Evolutionary conservation across 225 moss, liverwort and hornwort genomes (phyloP).

Genomic region (Marchantia paleacea): DNA sequence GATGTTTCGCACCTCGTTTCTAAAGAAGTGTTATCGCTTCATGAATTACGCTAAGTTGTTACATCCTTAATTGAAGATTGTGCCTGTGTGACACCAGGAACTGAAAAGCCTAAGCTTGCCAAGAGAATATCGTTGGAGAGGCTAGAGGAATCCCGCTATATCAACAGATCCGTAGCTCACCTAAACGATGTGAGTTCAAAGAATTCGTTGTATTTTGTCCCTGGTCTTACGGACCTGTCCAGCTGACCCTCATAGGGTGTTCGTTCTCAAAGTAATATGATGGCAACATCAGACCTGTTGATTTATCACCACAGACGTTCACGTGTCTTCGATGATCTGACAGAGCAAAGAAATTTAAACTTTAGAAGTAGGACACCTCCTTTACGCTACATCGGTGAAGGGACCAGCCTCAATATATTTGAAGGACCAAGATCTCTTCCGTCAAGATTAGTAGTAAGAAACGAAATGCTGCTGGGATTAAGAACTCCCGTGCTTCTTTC

Average conservation of each 20-base stretch:
- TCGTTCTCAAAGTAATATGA: neutral
- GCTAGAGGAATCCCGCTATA: conserved; percentile 68
- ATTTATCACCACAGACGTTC: neutral
- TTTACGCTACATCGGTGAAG: neutral
- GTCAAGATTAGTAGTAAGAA: too few species aligned
- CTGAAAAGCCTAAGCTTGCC: conserved; percentile 55
- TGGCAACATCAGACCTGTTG: neutral
- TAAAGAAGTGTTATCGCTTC: too few species aligned
- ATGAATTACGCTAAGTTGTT: too few species aligned
- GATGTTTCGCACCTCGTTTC: neutral
- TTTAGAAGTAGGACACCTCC: neutral
- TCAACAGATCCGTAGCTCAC: conserved; percentile 68
- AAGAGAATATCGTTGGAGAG: conserved; percentile 54
- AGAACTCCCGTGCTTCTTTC: too few species aligned
- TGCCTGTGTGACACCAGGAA: conserved; percentile 38
- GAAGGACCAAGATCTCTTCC: too few species aligned
- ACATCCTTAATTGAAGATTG: too few species aligned
- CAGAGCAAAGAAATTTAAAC: neutral
- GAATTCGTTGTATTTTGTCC: neutral
- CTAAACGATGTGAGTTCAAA: conserved; percentile 59
- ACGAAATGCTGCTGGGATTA: too few species aligned
- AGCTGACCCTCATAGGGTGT: neutral
- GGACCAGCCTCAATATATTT: neutral
- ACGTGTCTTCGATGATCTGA: neutral
- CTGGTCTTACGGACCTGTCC: neutral